These are phyloP conservation scores for Trametes punicea DNA, from an alignment of 768 basidiomycete genomes.

Conservation along the genomic window DNA sequence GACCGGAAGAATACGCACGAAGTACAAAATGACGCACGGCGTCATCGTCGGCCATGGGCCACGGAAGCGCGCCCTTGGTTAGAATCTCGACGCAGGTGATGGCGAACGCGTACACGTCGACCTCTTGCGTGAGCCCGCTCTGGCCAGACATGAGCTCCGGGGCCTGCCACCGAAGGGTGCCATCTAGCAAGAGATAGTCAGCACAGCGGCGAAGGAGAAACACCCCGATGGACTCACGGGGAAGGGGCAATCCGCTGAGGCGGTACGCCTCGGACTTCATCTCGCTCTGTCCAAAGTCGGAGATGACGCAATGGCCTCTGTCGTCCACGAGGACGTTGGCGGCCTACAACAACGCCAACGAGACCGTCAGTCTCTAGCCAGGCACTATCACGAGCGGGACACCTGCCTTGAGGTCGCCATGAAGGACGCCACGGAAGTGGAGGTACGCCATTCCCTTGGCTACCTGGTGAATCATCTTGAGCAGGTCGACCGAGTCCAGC, in stretches of 20 bases:
- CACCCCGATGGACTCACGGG: constrained; percentile 23
- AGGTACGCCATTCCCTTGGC: constrained; percentile 81
- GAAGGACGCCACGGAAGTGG: constrained; percentile 63
- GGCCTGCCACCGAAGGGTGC: constrained; percentile 46
- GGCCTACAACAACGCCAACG: constrained; percentile 38
- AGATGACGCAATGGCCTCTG: constrained; percentile 61
- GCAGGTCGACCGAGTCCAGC: constrained; percentile 41
- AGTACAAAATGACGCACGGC: constrained; percentile 30
- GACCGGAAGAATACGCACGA: not conserved
- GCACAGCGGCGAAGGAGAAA: not conserved
- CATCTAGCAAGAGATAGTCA: constrained; percentile 38
- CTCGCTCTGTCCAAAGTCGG: constrained; percentile 82
- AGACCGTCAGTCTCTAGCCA: not conserved
- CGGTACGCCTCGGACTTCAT: constrained; percentile 70
- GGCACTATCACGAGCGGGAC: not conserved
- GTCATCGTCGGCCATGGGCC: constrained; percentile 29
- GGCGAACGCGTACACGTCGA: constrained; percentile 42
- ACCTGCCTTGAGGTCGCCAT: constrained; percentile 77
- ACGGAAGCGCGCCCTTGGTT: constrained; percentile 35
- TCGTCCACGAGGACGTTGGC: constrained; percentile 78
- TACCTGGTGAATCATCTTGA: constrained; percentile 68
- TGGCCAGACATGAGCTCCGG: constrained; percentile 38
- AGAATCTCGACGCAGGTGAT: constrained; percentile 35
- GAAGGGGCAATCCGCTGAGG: constrained; percentile 45
- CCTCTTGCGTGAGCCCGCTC: constrained; percentile 29